Evolutionary conservation across 495 filamentous ascomycete species (phyloP).

Genomic region (Aspergillus sclerotioniger): DNA sequence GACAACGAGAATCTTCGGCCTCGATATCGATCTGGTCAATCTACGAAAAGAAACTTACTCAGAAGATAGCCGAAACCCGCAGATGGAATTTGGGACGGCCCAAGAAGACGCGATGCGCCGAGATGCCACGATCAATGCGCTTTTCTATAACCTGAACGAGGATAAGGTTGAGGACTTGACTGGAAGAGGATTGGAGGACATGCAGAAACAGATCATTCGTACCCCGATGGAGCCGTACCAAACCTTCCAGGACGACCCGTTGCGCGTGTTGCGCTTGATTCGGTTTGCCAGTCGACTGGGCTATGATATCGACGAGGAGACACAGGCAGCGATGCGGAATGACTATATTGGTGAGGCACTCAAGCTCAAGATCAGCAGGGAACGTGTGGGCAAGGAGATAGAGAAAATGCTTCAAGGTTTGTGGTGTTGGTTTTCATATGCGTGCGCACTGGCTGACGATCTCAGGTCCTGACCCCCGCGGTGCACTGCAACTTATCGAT

Average conservation of each 20-base stretch:
- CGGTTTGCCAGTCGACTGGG: constrained; percentile 83
- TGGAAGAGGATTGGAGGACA: constrained; percentile 67
- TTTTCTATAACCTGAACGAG: constrained; percentile 90
- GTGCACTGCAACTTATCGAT: constrained; percentile 70
- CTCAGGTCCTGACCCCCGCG: constrained; percentile 65
- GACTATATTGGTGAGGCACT: constrained; percentile 69
- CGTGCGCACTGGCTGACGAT: constrained; percentile 4
- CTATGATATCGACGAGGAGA: constrained; percentile 69
- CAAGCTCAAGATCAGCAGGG: constrained; percentile 86
- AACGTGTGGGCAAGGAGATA: constrained; percentile 78
- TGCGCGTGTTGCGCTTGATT: constrained; percentile 84
- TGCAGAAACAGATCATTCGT: constrained; percentile 68
- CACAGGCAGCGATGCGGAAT: constrained; percentile 73
- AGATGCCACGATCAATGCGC: constrained; percentile 91
- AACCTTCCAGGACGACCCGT: constrained; percentile 92
- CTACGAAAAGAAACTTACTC: constrained; percentile 87
- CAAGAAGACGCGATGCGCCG: constrained; percentile 85
- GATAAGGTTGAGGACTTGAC: constrained; percentile 80
- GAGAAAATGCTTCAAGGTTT: constrained; percentile 86
- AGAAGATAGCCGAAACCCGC: constrained; percentile 80
- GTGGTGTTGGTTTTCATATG: constrained; percentile 5
- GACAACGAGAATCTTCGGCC: constrained; percentile 77
- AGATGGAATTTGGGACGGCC: constrained; percentile 91
- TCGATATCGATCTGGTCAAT: constrained; percentile 94
- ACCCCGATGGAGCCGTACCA: constrained; percentile 87